Base-by-base conservation (phyloP, 2,329 filamentous ascomycete genomes). In the Alternaria rosae region DNA sequence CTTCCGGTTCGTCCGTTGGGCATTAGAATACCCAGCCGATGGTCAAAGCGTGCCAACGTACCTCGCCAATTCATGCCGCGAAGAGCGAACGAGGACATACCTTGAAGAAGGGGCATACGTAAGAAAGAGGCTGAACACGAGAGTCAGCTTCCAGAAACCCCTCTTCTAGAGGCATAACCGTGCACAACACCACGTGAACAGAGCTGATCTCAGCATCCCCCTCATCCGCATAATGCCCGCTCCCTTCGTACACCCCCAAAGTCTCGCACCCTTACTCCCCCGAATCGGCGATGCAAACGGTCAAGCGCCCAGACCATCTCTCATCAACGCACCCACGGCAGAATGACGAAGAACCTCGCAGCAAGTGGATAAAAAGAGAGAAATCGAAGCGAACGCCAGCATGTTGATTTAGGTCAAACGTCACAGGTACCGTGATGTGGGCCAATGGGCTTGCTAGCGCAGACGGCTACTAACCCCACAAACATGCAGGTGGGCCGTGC, bases 391-490 rank as follows among this genome's bases (percentile, higher is more conserved):
- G 30, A 32, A 54, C 17, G 26, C 47, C 28, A 57, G 47, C 35
- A 53, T 43, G 26, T 25, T 42, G 42, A 52, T 38, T 53, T 13
- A 21, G 56, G 23, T 25, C 41, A 42, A 48, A 56, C 54, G 59
- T 58, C 59, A 61, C 54, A 45, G 54, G 59, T 42, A 53, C 42
- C 20, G 26, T 43, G 30, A 48, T 32, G 59, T 42, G 54, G 47
- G 47, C 59, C 59, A 61, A 58, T 61, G 15, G 45, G 26, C n/a
- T 13, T 8, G 15, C 25, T 53, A 53, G 54, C 10, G 47, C 48
- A n/a, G 21, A 15, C 54, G 59, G 54, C 48, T 32, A 21, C 59
- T 61, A 54, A 44, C 30, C 45, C 35, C 45, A 51, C 45, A 44
- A 32, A 20, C 45, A 35, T 12, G 43, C 7, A 38, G 35, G 35